A percentile compares a stretch with the other conserved stretches of the same genome.
Evolutionary conservation across 2,329 filamentous ascomycete species (phyloP).

Genomic region (Botrytis fragariae): DNA sequence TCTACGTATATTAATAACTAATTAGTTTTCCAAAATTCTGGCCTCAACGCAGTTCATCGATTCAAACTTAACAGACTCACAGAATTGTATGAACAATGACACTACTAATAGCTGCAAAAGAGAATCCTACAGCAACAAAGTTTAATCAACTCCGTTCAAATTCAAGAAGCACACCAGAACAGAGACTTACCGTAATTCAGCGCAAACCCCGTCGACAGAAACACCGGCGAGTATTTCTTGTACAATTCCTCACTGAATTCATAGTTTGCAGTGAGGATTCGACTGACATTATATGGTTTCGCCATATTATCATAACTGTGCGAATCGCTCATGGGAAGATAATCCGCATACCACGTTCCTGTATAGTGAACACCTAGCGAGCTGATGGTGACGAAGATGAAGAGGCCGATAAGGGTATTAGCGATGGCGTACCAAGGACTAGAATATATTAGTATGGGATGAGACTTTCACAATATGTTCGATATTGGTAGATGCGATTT

Average conservation of each 20-base stretch:
- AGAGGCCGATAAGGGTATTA: slow-evolving; percentile 67
- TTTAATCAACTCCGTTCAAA: not conserved
- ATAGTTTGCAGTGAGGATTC: slow-evolving; percentile 55
- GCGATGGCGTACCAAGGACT: slow-evolving; percentile 67
- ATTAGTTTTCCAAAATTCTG: slow-evolving; percentile 43
- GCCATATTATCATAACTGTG: slow-evolving; percentile 57
- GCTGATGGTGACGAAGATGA: slow-evolving; percentile 60
- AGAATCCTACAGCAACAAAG: not conserved
- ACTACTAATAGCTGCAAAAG: slow-evolving; percentile 61
- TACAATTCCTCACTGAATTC: slow-evolving; percentile 62
- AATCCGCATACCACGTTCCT: slow-evolving; percentile 60
- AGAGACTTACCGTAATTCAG: slow-evolving; percentile 47
- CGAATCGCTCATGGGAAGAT: slow-evolving; percentile 46
- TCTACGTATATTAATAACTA: slow-evolving; percentile 41
- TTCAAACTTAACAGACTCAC: slow-evolving; percentile 29
- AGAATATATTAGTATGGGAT: not conserved
- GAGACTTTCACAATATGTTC: not conserved
- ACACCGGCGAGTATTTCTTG: slow-evolving; percentile 38
- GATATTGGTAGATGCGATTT: not conserved
- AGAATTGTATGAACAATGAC: slow-evolving; percentile 62
- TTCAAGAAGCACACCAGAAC: not conserved
- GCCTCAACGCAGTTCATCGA: not conserved
- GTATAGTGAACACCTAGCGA: slow-evolving; percentile 62
- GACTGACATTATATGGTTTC: slow-evolving; percentile 55
- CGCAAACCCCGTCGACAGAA: slow-evolving; percentile 58